These are phyloP conservation scores for Halophytophthora batemanensis DNA, from an alignment of 352 stramenopile species.

Conservation along the genomic window DNA sequence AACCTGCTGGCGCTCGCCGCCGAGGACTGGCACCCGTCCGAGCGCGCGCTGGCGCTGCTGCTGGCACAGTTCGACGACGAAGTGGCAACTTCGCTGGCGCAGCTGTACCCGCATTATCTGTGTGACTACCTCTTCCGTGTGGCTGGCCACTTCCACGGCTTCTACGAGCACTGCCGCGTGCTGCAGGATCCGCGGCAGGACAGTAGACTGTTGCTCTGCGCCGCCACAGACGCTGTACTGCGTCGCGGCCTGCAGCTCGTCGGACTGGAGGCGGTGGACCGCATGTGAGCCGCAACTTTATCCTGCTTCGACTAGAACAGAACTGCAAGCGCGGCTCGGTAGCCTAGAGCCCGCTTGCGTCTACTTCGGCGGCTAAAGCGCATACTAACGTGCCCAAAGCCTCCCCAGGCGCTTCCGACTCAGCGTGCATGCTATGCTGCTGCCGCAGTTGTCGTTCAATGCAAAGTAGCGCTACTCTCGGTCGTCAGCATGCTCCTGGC, in stretches of 20 bases:
- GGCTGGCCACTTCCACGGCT: constrained; percentile 72
- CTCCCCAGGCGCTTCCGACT: too few species aligned
- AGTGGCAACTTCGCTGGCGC: constrained; percentile 41
- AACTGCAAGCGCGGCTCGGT: too few species aligned
- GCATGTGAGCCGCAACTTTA: too few species aligned
- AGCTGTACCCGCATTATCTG: constrained; percentile 72
- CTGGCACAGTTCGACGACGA: constrained; percentile 82
- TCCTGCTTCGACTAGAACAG: too few species aligned
- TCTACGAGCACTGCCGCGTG: constrained; percentile 82
- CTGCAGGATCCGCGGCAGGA: constrained; percentile 60
- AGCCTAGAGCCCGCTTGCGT: too few species aligned
- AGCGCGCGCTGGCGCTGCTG: constrained; percentile 69
- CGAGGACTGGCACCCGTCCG: constrained; percentile 56
- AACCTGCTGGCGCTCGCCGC: constrained; percentile 42
- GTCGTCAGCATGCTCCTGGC: too few species aligned
- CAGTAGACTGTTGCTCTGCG: constrained; percentile 68
- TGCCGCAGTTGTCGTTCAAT: too few species aligned
- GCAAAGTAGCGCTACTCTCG: too few species aligned
- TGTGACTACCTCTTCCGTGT: constrained; percentile 85
- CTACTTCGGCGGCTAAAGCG: too few species aligned
- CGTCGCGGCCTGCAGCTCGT: constrained; percentile 63
- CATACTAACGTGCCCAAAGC: too few species aligned
- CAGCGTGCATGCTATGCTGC: too few species aligned
- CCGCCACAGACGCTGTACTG: constrained; percentile 68
- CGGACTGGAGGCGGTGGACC: constrained; percentile 60